These are phyloP conservation scores for Ambispora gerdemannii DNA, from an alignment of 192 early-diverging fungal species.

Conservation along the genomic window DNA sequence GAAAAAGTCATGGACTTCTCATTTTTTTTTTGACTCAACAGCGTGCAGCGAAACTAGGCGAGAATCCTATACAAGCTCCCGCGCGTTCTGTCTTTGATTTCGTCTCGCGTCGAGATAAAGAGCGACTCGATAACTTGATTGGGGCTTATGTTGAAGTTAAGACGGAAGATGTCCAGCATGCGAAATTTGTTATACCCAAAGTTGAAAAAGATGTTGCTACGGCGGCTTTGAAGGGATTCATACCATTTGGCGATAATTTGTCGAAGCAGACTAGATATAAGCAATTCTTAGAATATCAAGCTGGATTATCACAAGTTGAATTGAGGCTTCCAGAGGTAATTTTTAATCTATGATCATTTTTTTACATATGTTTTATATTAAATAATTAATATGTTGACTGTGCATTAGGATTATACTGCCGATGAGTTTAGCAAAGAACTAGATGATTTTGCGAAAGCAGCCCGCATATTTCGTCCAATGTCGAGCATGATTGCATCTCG, in stretches of 20 bases:
- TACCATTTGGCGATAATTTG: slow-evolving; percentile 69
- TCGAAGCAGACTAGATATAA: slow-evolving; percentile 75
- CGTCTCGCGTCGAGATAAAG: slow-evolving; percentile 63
- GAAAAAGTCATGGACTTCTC: not conserved
- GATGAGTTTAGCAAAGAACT: slow-evolving; percentile 57
- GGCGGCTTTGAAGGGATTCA: slow-evolving; percentile 71
- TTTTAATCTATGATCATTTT: not conserved
- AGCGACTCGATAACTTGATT: slow-evolving; percentile 54
- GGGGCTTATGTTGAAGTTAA: slow-evolving; percentile 39
- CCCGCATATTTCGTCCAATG: slow-evolving; percentile 70
- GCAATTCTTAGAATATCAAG: slow-evolving; percentile 61
- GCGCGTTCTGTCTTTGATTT: slow-evolving; percentile 70
- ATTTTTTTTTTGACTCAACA: slow-evolving; percentile 35
- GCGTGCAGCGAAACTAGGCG: slow-evolving; percentile 66
- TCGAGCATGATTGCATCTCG: slow-evolving; percentile 66
- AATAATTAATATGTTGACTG: not conserved
- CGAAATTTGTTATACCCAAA: slow-evolving; percentile 40
- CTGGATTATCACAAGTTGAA: slow-evolving; percentile 44
- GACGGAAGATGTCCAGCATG: not conserved
- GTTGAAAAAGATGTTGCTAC: slow-evolving; percentile 64
- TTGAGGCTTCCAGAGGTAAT: slow-evolving; percentile 7
- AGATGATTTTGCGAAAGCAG: slow-evolving; percentile 73
- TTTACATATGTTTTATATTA: not conserved
- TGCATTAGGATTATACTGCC: slow-evolving; percentile 39
- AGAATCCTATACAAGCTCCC: slow-evolving; percentile 61